These are phyloP conservation scores for Babesia ovata DNA, from an alignment of 169 alveolate species.

Conservation along the genomic window DNA sequence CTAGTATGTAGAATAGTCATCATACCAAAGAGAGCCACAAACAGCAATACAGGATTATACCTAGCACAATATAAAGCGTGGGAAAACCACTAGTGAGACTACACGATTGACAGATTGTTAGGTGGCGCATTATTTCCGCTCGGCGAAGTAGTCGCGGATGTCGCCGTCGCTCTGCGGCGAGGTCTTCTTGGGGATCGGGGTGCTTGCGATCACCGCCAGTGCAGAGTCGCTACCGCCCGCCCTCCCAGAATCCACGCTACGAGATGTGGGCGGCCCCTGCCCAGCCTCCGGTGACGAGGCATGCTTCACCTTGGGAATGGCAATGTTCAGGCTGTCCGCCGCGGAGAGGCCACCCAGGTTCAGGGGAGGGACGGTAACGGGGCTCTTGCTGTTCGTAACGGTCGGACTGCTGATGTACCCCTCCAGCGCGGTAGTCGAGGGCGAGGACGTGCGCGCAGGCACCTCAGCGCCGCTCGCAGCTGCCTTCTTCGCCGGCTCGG, in stretches of 20 bases:
- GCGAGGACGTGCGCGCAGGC: neutral
- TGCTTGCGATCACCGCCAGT: neutral
- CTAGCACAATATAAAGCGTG: neutral
- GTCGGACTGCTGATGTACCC: neutral
- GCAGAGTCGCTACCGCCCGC: neutral
- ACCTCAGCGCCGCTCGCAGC: neutral
- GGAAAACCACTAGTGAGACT: neutral
- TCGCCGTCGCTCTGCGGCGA: constrained; percentile 4
- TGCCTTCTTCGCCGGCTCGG: neutral
- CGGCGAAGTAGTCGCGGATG: constrained; percentile 4
- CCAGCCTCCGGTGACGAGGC: neutral
- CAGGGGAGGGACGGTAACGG: neutral
- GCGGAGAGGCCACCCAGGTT: neutral
- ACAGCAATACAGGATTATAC: too few species aligned
- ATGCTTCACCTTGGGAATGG: constrained; percentile 34
- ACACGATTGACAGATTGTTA: neutral
- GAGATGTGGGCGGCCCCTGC: neutral
- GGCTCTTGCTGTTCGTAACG: neutral
- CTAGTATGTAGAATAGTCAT: too few species aligned
- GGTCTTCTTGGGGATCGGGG: neutral
- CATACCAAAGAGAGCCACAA: too few species aligned
- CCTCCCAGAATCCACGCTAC: neutral
- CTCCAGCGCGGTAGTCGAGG: neutral
- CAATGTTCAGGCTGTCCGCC: constrained; percentile 16
- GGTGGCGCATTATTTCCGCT: neutral